Conservation (phyloP, 495 filamentous ascomycete genomes). For the Talaromyces nanjingensis region DNA sequence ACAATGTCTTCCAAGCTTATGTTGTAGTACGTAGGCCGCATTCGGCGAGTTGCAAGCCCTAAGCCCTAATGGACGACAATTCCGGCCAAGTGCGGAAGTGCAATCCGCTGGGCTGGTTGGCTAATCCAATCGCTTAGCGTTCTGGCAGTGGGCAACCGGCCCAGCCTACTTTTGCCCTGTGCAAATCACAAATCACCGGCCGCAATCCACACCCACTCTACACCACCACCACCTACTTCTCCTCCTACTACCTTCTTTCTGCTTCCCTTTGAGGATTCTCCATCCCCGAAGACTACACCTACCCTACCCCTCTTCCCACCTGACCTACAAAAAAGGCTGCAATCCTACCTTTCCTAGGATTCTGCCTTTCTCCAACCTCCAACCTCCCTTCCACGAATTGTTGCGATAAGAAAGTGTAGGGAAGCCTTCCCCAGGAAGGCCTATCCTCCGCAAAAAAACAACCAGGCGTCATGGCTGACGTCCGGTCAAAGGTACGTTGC, state of each 20-base stretch:
- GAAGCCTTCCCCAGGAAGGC: constrained; percentile 44
- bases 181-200: constrained; percentile 6
- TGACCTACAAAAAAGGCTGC: constrained; percentile 5
- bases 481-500: constrained; percentile 44
- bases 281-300: constrained; percentile 4
- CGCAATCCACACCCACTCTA: constrained; percentile 1
- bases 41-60: background rate
- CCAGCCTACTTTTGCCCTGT: background rate
- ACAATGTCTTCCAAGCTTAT: background rate
- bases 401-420: constrained; percentile 29
- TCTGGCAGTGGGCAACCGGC: background rate
- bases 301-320: background rate
- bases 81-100: constrained; percentile 7
- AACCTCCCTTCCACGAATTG: constrained; percentile 26
- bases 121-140: constrained; percentile 11
- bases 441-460: constrained; percentile 25
- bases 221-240: background rate
- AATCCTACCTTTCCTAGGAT: constrained; percentile 19
- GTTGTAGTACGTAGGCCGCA: background rate
- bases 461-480: constrained; percentile 45
- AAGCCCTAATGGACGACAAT: constrained; percentile 8
- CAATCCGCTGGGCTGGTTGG: constrained; percentile 7
- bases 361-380: constrained; percentile 30
- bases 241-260: constrained; percentile 5
- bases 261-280: constrained; percentile 9